These are phyloP conservation scores for Linderina pennispora DNA, from an alignment of 192 early-diverging fungal species.

Conservation along the genomic window DNA sequence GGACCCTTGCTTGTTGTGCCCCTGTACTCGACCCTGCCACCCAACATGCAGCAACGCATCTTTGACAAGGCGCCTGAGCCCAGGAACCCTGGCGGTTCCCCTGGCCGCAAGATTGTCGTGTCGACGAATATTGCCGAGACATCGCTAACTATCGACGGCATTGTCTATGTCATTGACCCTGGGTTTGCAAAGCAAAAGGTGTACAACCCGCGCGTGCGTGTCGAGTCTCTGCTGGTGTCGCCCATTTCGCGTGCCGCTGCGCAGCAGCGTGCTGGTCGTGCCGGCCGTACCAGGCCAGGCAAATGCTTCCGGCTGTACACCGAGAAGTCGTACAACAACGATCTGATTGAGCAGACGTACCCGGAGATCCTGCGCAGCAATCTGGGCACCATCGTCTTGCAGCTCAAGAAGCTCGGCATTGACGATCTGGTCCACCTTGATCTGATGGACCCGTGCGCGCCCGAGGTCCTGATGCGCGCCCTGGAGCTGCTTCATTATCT, in stretches of 20 bases:
- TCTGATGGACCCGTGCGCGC: slow-evolving; percentile 99
- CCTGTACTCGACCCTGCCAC: slow-evolving; percentile 90
- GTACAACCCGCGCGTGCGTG: slow-evolving; percentile 95
- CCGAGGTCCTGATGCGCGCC: slow-evolving; percentile 97
- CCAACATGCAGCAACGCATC: slow-evolving; percentile 85
- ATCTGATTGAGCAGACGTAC: slow-evolving; percentile 95
- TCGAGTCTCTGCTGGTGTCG: slow-evolving; percentile 90
- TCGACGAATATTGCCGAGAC: slow-evolving; percentile 99
- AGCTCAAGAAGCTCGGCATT: slow-evolving; percentile 95
- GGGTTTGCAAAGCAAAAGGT: slow-evolving; percentile 99
- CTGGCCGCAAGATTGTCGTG: slow-evolving; percentile 94
- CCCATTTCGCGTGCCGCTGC: slow-evolving; percentile 95
- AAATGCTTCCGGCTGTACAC: slow-evolving; percentile 99
- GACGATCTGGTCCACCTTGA: slow-evolving; percentile 98
- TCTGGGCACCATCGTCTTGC: slow-evolving; percentile 91
- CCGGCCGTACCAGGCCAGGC: slow-evolving; percentile 94
- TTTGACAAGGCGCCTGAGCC: slow-evolving; percentile 88
- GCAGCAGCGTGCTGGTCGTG: slow-evolving; percentile 96
- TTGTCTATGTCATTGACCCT: slow-evolving; percentile 98
- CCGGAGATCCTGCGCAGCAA: slow-evolving; percentile 98
- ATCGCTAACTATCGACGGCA: slow-evolving; percentile 96
- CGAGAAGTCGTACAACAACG: slow-evolving; percentile 89
- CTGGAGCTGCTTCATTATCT: slow-evolving; percentile 94
- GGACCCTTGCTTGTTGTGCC: slow-evolving; percentile 86
- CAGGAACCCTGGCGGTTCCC: slow-evolving; percentile 64